Evolutionary conservation across 257 asterid genomes (phyloP).

Genomic region (Sherardia arvensis): DNA sequence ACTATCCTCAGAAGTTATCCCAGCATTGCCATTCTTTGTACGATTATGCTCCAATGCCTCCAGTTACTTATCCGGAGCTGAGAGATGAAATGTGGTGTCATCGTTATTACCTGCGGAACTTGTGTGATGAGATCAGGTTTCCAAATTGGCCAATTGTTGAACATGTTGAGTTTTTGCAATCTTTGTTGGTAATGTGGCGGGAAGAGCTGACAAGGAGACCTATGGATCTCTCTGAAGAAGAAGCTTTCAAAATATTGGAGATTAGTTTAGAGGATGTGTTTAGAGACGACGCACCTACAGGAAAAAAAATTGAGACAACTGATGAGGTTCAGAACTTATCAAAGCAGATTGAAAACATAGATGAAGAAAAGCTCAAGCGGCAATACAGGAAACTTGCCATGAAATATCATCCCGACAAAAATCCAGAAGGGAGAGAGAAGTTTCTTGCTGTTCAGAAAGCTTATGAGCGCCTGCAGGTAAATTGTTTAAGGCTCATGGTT

Average conservation of each 20-base stretch:
- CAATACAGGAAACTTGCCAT: slow-evolving; percentile 96
- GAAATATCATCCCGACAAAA: slow-evolving; percentile 97
- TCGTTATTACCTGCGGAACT: slow-evolving; percentile 85
- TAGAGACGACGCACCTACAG: slow-evolving; percentile 71
- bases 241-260: slow-evolving; percentile 91
- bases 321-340: slow-evolving; percentile 56
- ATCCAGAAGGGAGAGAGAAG: slow-evolving; percentile 96
- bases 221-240: slow-evolving; percentile 99
- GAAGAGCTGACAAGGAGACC: slow-evolving; percentile 97
- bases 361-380: slow-evolving; percentile 96
- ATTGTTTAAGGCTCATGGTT: not conserved
- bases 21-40: slow-evolving; percentile 92
- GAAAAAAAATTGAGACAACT: slow-evolving; percentile 23
- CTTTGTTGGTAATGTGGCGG: slow-evolving; percentile 95
- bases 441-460: slow-evolving; percentile 98
- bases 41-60: slow-evolving; percentile 99
- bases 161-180: slow-evolving; percentile 96
- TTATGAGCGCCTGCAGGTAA: slow-evolving; percentile 95
- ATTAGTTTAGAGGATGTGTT: slow-evolving; percentile 85
- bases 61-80: slow-evolving; percentile 95
- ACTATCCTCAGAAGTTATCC: slow-evolving; percentile 86
- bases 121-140: slow-evolving; percentile 94
- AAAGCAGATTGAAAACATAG: slow-evolving; percentile 80
- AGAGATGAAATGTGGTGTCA: slow-evolving; percentile 99
- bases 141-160: slow-evolving; percentile 99